phyloP scores from a whole-genome alignment of 2,329 filamentous ascomycete species.

The Nemania diffusa region DNA sequence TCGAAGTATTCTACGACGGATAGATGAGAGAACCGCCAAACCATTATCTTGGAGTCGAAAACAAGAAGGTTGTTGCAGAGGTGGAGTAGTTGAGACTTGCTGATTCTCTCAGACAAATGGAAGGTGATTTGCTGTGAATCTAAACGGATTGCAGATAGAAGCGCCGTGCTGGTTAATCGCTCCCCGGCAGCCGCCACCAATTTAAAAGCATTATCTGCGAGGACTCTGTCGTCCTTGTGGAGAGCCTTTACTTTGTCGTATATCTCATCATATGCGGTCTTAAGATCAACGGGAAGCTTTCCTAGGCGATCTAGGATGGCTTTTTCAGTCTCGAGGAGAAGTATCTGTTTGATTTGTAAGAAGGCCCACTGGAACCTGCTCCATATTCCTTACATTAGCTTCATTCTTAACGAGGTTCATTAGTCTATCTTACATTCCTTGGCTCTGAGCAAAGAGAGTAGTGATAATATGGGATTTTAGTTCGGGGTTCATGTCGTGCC shows the following conservation, averaged over 20 bases:
- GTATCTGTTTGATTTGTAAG: slow-evolving; percentile 22
- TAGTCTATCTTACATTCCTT: slow-evolving; percentile 19
- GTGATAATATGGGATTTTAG: neutral
- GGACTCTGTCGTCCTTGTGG: slow-evolving; percentile 1
- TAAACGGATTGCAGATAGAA: slow-evolving; percentile 17
- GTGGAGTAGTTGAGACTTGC: slow-evolving; percentile 15
- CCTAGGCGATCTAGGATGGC: slow-evolving; percentile 20
- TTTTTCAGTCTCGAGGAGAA: slow-evolving; percentile 2
- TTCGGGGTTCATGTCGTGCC: neutral
- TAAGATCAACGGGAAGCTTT: slow-evolving; percentile 12
- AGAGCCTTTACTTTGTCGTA: slow-evolving; percentile 1
- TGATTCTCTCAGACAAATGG: neutral
- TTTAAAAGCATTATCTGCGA: slow-evolving; percentile 19
- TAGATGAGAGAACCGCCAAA: slow-evolving; percentile 28
- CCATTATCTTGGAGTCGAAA: neutral
- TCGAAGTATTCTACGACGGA: slow-evolving; percentile 27
- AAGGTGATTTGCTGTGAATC: neutral
- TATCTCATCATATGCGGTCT: slow-evolving; percentile 21
- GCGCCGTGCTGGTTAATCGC: neutral
- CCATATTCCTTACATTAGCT: neutral
- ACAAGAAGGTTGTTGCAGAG: slow-evolving; percentile 27
- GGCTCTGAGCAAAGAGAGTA: neutral
- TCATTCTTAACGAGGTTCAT: neutral
- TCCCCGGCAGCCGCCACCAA: neutral
- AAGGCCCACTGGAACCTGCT: slow-evolving; percentile 30